These are phyloP conservation scores for Viola pubescens DNA, from an alignment of 441 rosid genomes.

Conservation along the genomic window DNA sequence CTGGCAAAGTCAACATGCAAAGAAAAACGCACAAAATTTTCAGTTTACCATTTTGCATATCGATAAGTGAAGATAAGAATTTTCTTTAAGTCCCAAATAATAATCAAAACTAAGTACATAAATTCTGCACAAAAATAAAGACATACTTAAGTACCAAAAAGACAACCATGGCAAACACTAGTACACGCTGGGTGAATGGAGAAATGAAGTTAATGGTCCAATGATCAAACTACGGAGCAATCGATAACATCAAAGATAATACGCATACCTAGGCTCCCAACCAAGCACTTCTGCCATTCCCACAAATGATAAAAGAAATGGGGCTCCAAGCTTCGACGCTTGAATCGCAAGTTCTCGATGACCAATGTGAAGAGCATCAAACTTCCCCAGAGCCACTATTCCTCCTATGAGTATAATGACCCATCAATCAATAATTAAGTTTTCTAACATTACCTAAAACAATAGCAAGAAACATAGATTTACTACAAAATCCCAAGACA, in stretches of 20 bases:
- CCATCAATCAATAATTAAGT: constrained; percentile 11
- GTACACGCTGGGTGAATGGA: background rate
- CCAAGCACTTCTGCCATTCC: constrained; percentile 87
- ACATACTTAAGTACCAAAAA: no score
- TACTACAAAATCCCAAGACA: background rate
- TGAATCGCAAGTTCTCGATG: constrained; percentile 82
- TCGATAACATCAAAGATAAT: no score
- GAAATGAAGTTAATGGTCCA: background rate
- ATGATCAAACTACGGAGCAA: no score
- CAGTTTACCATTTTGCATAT: no score
- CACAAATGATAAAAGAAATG: constrained; percentile 67
- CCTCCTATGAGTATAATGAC: constrained; percentile 45
- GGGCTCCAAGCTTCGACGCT: constrained; percentile 75
- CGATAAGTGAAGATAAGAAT: no score
- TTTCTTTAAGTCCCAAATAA: no score
- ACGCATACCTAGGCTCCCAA: constrained; percentile 54
- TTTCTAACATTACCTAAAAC: background rate
- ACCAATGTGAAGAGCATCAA: constrained; percentile 79
- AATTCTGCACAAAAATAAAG: no score
- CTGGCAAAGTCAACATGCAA: no score
- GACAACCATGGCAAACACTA: background rate
- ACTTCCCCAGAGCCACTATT: constrained; percentile 78
- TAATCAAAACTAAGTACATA: no score
- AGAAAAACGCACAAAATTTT: no score
- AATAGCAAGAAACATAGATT: background rate